Percentiles rank a stretch among this genome's conserved stretches.
phyloP scores from a whole-genome alignment of 2,329 filamentous ascomycete genomes.

The Parafenestella ontariensis region DNA sequence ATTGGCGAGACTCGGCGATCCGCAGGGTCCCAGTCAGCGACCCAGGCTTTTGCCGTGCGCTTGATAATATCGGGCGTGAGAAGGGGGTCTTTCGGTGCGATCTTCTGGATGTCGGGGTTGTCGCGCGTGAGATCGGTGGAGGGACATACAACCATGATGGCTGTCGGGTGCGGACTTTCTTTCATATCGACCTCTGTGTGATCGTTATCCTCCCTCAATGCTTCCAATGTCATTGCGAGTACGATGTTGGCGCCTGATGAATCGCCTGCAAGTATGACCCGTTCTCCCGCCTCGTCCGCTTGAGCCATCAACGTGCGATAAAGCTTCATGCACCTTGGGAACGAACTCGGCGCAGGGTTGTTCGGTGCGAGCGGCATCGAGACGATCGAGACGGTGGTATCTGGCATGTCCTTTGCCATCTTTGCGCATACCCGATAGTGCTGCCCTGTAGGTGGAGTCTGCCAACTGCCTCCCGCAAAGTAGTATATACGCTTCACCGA shows the following conservation, averaged over 20 bases:
- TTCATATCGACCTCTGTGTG: slow-evolving; percentile 5
- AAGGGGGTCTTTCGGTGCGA: slow-evolving; percentile 56
- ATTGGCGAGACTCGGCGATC: slow-evolving; percentile 60
- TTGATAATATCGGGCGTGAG: slow-evolving; percentile 53
- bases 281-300: slow-evolving; percentile 50
- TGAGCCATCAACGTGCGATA: slow-evolving; percentile 53
- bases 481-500: slow-evolving; percentile 57
- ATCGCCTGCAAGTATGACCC: slow-evolving; percentile 61
- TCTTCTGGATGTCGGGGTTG: slow-evolving; percentile 54
- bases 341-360: slow-evolving; percentile 56
- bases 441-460: slow-evolving; percentile 56
- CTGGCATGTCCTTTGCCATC: slow-evolving; percentile 52
- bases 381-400: slow-evolving; percentile 56
- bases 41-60: slow-evolving; percentile 53
- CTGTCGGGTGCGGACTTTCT: slow-evolving; percentile 36
- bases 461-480: slow-evolving; percentile 65
- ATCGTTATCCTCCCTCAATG: slow-evolving; percentile 43
- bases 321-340: slow-evolving; percentile 57
- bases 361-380: slow-evolving; percentile 63
- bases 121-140: slow-evolving; percentile 57
- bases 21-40: slow-evolving; percentile 46
- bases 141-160: slow-evolving; percentile 57
- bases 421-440: slow-evolving; percentile 62
- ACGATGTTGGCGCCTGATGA: slow-evolving; percentile 64
- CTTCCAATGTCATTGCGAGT: slow-evolving; percentile 51